phyloP scores from a whole-genome alignment of 2,329 filamentous ascomycete genomes.

The Trichoderma sp. region DNA sequence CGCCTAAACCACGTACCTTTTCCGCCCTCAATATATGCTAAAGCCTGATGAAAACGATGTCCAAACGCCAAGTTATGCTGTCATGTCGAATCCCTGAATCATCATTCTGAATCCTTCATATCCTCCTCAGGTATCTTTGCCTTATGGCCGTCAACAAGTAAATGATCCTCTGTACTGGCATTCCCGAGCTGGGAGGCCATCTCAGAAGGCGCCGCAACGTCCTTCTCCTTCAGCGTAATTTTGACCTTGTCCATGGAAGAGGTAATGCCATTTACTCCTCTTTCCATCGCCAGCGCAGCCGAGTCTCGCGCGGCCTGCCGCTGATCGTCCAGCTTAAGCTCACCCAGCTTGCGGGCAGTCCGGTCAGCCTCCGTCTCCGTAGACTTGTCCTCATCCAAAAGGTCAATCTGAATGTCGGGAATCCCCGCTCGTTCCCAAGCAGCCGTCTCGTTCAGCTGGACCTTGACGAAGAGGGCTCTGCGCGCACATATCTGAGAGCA shows the following conservation, averaged over 20 bases:
- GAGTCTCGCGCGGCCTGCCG: constrained; percentile 45
- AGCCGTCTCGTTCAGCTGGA: constrained; percentile 82
- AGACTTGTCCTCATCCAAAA: constrained; percentile 67
- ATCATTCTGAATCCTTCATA: constrained; percentile 12
- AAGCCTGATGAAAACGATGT: constrained; percentile 2
- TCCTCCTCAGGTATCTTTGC: constrained; percentile 29
- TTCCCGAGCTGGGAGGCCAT: constrained; percentile 36
- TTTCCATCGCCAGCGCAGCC: constrained; percentile 54
- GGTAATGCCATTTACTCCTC: constrained; percentile 41
- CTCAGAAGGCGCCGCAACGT: constrained; percentile 33
- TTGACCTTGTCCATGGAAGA: constrained; percentile 43
- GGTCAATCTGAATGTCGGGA: constrained; percentile 58
- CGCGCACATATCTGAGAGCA: constrained; percentile 79
- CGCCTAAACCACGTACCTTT: constrained; percentile 13
- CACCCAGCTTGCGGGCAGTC: constrained; percentile 44
- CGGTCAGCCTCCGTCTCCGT: constrained; percentile 48
- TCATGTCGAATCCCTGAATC: too few species aligned
- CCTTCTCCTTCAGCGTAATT: constrained; percentile 57
- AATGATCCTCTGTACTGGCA: constrained; percentile 46
- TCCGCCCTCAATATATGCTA: constrained; percentile 13
- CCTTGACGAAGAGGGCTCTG: constrained; percentile 80
- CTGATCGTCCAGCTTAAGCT: constrained; percentile 50
- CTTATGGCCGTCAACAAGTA: constrained; percentile 52
- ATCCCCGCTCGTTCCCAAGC: constrained; percentile 77
- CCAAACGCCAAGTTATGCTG: constrained; percentile 21